A percentile compares a stretch with the other conserved stretches of the same genome.
Conservation (phyloP, 2,329 filamentous ascomycete species). For the Emmonsiellopsis sp. region DNA sequence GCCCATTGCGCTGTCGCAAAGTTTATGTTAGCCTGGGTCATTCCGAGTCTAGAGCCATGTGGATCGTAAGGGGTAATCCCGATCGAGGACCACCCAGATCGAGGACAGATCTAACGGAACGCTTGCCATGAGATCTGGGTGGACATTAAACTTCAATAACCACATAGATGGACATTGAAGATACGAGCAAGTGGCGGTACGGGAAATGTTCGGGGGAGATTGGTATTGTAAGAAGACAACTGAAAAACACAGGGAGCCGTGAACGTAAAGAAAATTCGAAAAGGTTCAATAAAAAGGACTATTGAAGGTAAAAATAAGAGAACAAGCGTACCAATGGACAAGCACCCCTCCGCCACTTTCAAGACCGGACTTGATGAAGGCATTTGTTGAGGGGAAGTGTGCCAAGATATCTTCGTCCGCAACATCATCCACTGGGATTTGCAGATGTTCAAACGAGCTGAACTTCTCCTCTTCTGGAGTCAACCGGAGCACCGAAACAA, state of each 20-base stretch:
- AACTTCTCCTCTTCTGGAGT: conserved; percentile 49
- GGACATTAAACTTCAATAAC: no score
- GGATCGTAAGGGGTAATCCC: neutral
- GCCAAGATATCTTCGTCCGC: conserved; percentile 80
- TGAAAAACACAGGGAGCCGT: no score
- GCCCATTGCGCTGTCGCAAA: conserved; percentile 69
- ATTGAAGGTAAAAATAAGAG: conserved; percentile 9
- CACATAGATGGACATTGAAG: no score
- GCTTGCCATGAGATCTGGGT: no score
- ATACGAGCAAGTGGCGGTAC: no score
- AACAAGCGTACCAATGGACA: conserved; percentile 57
- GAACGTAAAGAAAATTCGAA: neutral
- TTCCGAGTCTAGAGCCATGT: neutral
- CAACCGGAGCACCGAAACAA: conserved; percentile 71
- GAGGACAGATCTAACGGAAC: no score
- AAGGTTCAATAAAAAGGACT: neutral
- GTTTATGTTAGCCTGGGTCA: neutral
- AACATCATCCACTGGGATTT: conserved; percentile 81
- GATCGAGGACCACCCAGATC: no score
- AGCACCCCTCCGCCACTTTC: conserved; percentile 49
- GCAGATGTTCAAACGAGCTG: conserved; percentile 59
- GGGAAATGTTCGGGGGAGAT: no score
- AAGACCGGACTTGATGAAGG: conserved; percentile 74
- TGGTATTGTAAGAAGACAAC: no score
- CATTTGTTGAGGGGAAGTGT: conserved; percentile 67